Evolutionary conservation across 2,329 filamentous ascomycete genomes (phyloP), one percentile per base, ranked within the genome.

Genomic region (Talaromyces sp.): DNA sequence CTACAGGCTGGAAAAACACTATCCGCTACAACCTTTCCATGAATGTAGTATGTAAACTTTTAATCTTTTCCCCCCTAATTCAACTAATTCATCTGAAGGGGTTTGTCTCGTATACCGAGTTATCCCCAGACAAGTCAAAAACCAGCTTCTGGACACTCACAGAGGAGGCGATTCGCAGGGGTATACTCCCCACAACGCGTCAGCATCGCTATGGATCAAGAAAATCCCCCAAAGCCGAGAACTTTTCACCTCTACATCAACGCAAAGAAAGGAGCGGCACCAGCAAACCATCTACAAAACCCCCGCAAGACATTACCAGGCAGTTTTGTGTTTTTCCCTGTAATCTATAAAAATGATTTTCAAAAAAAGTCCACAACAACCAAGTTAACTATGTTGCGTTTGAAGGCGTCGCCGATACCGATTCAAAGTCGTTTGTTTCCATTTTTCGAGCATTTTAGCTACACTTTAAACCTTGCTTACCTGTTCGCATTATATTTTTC

Each of bases 21-120:
- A 96, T 98, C 66, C 86, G 94, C 2, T 94, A 98, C 75, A 98
- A 98, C 68, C 80, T 98, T 7, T 96, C 92, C 55, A 97, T 98
- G 93, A 98, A 98, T 69, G 83, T 84, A 64, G 94, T 97, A 85
- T 77, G 87, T 81, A 40, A n/a, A 7, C 9, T 10, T 63, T 18
- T 53, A 10, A 16, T 33, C 12, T 5, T 9, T 52, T 23, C 23
- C 23, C 23, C 23, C 23, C 23, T 23, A 14, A n/a, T 44, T 16
- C 55, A 51, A 4, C 18, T 23, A 23, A 51, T 40, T 40, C 30
- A 6, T 47, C 12, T 57, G 63, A 69, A 66, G 71, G 69, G 47
- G 63, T 74, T 63, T 65, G 67, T 59, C 27, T 55, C 58, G 40
- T 44, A 55, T 33, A 59, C 58, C 51, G 56, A 59, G 54, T 33